These are phyloP conservation scores for Sesbania bispinosa DNA, from an alignment of 306 rosid species.

Conservation along the genomic window DNA sequence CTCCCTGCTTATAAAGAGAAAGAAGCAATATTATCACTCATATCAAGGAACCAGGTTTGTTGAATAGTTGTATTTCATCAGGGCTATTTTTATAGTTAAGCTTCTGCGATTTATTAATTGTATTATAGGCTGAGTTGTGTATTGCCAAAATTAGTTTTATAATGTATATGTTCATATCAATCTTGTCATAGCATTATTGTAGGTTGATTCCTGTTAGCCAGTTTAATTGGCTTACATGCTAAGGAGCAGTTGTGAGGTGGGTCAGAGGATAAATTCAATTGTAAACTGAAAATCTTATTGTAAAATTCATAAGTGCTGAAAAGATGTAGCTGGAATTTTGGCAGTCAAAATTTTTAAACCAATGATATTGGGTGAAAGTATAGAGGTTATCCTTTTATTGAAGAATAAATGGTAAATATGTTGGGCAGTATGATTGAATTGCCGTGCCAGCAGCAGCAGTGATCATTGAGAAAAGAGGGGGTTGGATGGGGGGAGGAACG, in stretches of 20 bases:
- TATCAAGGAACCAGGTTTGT: conserved; percentile 69
- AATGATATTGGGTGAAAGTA: too few species aligned
- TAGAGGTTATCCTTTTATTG: too few species aligned
- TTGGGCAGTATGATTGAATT: not conserved
- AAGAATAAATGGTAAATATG: conserved; percentile 6
- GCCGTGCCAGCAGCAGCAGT: not conserved
- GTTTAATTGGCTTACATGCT: not conserved
- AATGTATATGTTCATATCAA: not conserved
- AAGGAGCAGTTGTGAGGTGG: not conserved
- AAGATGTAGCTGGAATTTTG: not conserved
- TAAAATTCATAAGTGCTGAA: not conserved
- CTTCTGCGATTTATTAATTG: conserved; percentile 3
- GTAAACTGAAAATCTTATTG: not conserved
- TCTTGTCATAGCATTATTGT: conserved; percentile 3
- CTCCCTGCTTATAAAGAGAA: conserved; percentile 81
- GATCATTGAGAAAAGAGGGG: not conserved
- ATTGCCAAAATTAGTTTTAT: not conserved
- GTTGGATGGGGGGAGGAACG: not conserved
- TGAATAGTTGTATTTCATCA: conserved; percentile 13
- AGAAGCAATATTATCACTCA: conserved; percentile 57
- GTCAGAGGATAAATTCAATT: conserved; percentile 10
- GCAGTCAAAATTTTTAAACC: not conserved
- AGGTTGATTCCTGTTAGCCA: not conserved
- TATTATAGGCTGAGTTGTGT: not conserved
- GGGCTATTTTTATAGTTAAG: conserved; percentile 14